Percentiles rank a stretch among this genome's conserved stretches.
Conservation (phyloP, 371 early-diverging fungal genomes). For the Rhizopus microsporus region DNA sequence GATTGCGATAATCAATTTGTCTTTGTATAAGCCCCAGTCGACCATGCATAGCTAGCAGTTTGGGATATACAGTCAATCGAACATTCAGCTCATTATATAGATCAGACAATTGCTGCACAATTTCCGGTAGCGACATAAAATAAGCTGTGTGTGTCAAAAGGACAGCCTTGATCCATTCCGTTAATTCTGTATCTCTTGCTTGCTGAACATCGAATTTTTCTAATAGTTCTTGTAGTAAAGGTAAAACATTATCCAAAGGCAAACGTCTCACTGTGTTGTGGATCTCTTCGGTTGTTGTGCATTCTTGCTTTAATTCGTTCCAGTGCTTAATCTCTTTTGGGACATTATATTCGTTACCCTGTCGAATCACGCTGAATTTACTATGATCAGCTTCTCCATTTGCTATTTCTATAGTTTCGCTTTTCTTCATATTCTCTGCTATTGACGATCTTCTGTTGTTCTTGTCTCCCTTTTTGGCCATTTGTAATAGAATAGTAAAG, state of each 20-base stretch:
- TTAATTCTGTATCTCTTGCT: constrained; percentile 23
- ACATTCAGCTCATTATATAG: constrained; percentile 65
- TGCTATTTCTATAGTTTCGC: constrained; percentile 7
- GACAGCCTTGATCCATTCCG: constrained; percentile 74
- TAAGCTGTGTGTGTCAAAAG: constrained; percentile 67
- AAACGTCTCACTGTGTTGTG: constrained; percentile 21
- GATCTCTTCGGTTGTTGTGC: constrained; percentile 21
- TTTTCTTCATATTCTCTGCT: not conserved
- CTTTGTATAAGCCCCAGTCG: constrained; percentile 70
- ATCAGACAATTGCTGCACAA: constrained; percentile 55
- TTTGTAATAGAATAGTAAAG: not conserved
- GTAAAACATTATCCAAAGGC: constrained; percentile 22
- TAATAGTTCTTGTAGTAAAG: constrained; percentile 24
- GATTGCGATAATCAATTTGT: constrained; percentile 61
- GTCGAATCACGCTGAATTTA: constrained; percentile 23
- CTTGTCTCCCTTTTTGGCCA: constrained; percentile 20
- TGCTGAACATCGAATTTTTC: constrained; percentile 20
- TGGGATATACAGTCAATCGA: constrained; percentile 55
- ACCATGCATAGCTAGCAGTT: constrained; percentile 65
- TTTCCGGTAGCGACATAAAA: constrained; percentile 59
- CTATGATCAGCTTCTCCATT: constrained; percentile 18
- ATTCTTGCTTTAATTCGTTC: constrained; percentile 21
- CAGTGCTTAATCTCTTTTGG: constrained; percentile 11
- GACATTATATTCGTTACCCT: not conserved
- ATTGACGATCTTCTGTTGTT: constrained; percentile 16